A percentile compares a stretch with the other conserved stretches of the same genome.
These are phyloP conservation scores for Silene conica DNA, from an alignment of 148 eudicot species.

Conservation along the genomic window DNA sequence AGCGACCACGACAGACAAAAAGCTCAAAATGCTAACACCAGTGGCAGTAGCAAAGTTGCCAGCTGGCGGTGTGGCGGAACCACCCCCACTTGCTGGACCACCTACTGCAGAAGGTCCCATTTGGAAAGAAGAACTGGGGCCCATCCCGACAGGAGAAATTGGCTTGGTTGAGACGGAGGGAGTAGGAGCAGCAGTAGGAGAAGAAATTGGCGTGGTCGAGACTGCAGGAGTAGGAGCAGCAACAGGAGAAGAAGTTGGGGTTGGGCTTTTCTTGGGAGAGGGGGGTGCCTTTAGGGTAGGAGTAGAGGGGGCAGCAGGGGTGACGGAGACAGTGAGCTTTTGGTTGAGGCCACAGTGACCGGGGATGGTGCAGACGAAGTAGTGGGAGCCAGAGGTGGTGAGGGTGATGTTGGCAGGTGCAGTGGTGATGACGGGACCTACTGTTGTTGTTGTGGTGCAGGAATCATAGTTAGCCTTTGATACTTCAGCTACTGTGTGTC, in stretches of 20 bases:
- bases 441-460: slow-evolving; percentile 30
- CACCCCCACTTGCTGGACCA: not conserved
- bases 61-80: not conserved
- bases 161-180: not conserved
- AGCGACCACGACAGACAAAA: slow-evolving; percentile 13
- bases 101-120: not conserved
- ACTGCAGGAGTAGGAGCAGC: not conserved
- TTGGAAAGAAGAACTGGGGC: not conserved
- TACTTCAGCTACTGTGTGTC: slow-evolving; percentile 63
- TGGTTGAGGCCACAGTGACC: slow-evolving; percentile 40
- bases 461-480: slow-evolving; percentile 32
- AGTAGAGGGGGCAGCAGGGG: slow-evolving; percentile 25
- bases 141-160: not conserved
- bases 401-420: slow-evolving; percentile 46
- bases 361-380: slow-evolving; percentile 48
- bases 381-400: slow-evolving; percentile 35
- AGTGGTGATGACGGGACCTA: slow-evolving; percentile 18
- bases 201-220: not conserved
- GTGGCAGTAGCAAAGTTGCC: slow-evolving; percentile 20
- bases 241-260: slow-evolving; percentile 12
- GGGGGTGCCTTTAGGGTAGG: slow-evolving; percentile 12
- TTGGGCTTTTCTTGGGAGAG: slow-evolving; percentile 9
- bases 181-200: slow-evolving; percentile 1
- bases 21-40: slow-evolving; percentile 24
- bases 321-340: slow-evolving; percentile 42